phyloP scores from a whole-genome alignment of 2,329 filamentous ascomycete genomes.

The Microsporum audouinii region DNA sequence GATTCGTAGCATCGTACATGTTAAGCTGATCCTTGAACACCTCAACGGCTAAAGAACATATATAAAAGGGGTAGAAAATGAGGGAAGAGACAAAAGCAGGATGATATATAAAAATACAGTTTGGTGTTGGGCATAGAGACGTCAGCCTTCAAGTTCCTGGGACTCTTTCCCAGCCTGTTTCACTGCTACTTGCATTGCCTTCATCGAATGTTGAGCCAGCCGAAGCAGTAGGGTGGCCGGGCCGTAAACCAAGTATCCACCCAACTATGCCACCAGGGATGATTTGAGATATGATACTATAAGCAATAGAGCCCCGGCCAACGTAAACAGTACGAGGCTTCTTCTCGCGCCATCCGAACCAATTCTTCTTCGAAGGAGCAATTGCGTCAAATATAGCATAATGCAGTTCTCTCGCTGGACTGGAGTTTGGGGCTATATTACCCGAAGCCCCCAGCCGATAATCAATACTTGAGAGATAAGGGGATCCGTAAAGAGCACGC shows the following conservation, averaged over 20 bases:
- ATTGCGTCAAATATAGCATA: constrained; percentile 85
- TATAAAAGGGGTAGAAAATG: background rate
- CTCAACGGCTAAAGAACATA: background rate
- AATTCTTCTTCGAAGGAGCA: constrained; percentile 37
- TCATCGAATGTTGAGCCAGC: constrained; percentile 16
- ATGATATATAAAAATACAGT: background rate
- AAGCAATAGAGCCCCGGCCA: constrained; percentile 71
- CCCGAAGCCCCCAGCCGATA: constrained; percentile 29
- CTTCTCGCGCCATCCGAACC: constrained; percentile 28
- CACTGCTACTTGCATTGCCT: constrained; percentile 22
- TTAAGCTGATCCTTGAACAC: background rate
- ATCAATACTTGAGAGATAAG: constrained; percentile 35
- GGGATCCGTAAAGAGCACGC: constrained; percentile 39
- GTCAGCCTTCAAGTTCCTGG: background rate
- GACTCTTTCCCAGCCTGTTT: constrained; percentile 28
- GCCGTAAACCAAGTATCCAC: constrained; percentile 79
- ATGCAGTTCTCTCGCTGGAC: constrained; percentile 66
- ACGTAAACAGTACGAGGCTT: constrained; percentile 56
- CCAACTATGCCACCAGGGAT: constrained; percentile 66
- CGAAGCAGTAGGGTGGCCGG: constrained; percentile 15
- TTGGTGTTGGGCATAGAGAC: constrained; percentile 14
- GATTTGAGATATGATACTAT: constrained; percentile 74
- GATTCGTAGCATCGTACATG: background rate
- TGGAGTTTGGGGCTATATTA: constrained; percentile 44
- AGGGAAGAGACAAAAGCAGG: background rate